phyloP scores from a whole-genome alignment of 495 filamentous ascomycete species.

The Podospora australis region DNA sequence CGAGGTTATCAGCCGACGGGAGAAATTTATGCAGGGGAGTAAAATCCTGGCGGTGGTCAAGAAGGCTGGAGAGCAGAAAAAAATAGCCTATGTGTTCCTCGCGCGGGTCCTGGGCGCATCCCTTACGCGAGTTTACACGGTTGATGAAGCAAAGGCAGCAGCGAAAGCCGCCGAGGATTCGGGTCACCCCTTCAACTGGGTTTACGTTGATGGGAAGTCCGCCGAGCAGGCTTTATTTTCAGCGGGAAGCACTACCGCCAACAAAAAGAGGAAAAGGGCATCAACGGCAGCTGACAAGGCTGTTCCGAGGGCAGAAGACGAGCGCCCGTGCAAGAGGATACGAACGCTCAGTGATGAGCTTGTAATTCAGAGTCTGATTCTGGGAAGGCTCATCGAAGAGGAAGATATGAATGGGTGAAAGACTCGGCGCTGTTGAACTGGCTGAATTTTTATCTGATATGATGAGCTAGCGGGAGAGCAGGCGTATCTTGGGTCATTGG shows the following conservation, averaged over 20 bases:
- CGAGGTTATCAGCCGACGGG: conserved; percentile 49
- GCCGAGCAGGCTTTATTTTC: conserved; percentile 23
- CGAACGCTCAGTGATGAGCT: conserved; percentile 73
- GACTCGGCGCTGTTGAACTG: conserved; percentile 13
- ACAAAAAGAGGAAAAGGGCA: conserved; percentile 42
- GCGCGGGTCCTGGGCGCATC: conserved; percentile 70
- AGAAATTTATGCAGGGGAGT: conserved; percentile 57
- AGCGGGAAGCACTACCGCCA: conserved; percentile 10
- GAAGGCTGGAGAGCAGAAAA: conserved; percentile 54
- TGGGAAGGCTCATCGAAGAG: conserved; percentile 69
- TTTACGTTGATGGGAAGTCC: conserved; percentile 62
- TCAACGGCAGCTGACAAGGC: conserved; percentile 19
- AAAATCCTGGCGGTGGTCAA: conserved; percentile 72
- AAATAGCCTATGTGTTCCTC: conserved; percentile 58
- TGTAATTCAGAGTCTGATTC: conserved; percentile 86
- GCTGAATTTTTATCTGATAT: not conserved
- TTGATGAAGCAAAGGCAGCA: conserved; percentile 54
- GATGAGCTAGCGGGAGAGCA: not conserved
- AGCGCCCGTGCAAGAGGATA: conserved; percentile 41
- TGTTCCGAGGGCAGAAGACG: conserved; percentile 1
- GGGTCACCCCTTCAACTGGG: conserved; percentile 61
- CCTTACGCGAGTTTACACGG: conserved; percentile 56
- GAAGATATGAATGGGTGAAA: conserved; percentile 35
- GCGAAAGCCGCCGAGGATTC: conserved; percentile 46
- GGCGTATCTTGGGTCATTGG: not conserved